Percentiles rank a stretch among this genome's conserved stretches.
These are phyloP conservation scores for Tolypocladium endophyticum DNA, from an alignment of 2,329 filamentous ascomycete genomes.

Conservation along the genomic window DNA sequence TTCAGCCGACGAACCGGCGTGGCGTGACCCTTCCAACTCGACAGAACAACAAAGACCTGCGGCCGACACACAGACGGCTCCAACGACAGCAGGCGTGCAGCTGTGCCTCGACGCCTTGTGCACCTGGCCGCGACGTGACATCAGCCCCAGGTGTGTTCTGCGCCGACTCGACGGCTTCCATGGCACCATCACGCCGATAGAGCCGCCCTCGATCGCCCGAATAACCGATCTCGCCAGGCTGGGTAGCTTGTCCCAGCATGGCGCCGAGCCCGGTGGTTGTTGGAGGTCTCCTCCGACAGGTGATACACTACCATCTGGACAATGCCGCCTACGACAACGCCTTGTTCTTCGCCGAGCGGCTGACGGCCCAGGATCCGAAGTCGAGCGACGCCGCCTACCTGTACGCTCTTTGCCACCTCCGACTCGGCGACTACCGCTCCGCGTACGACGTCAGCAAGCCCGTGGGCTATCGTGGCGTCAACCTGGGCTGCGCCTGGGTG, in stretches of 20 bases:
- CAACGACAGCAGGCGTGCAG: neutral
- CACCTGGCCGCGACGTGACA: neutral
- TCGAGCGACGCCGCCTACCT: conserved; percentile 75
- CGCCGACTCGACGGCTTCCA: conserved; percentile 1
- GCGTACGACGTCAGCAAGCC: conserved; percentile 75
- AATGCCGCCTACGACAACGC: conserved; percentile 84
- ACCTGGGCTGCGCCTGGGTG: conserved; percentile 82
- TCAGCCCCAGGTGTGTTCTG: neutral
- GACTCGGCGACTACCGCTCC: conserved; percentile 71
- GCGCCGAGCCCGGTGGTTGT: conserved; percentile 40
- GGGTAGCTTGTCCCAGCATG: conserved; percentile 26
- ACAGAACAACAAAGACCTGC: neutral
- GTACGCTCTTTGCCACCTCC: conserved; percentile 73
- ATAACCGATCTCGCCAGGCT: neutral
- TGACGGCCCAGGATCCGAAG: conserved; percentile 73
- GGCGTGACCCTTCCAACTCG: neutral
- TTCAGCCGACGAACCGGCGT: neutral
- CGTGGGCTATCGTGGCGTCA: conserved; percentile 57
- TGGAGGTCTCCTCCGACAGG: conserved; percentile 44
- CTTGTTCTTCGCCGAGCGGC: conserved; percentile 82
- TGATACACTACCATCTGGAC: conserved; percentile 66
- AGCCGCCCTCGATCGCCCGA: conserved; percentile 1
- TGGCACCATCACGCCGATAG: conserved; percentile 2
- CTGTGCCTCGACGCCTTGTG: neutral
- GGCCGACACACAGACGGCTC: too few relatives aligned